Evolutionary conservation across 305 asterid genomes (phyloP).

Genomic region (Fraxinus sp.): DNA sequence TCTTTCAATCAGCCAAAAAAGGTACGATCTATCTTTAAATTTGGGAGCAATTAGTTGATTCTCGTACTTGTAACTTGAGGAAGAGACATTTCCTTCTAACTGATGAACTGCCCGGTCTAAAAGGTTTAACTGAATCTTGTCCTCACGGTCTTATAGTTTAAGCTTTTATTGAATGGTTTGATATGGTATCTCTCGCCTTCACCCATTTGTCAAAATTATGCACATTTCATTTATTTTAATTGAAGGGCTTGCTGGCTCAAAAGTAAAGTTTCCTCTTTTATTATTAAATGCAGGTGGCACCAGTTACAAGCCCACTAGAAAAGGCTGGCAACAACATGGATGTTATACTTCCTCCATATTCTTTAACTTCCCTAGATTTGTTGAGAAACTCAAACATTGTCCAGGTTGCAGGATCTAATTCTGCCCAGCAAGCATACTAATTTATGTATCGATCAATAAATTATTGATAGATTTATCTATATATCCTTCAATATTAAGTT

Average conservation of each 20-base stretch:
- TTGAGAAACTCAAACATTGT: slow-evolving; percentile 29
- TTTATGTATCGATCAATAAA: neutral
- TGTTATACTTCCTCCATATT: slow-evolving; percentile 48
- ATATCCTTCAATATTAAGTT: neutral
- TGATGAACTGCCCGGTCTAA: neutral
- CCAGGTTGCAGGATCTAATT: slow-evolving; percentile 23
- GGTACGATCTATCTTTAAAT: slow-evolving; percentile 31
- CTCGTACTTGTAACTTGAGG: neutral
- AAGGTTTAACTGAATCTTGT: neutral
- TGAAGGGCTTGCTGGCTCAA: neutral
- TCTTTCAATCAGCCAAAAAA: slow-evolving; percentile 60
- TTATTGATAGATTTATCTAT: neutral
- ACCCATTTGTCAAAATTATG: neutral
- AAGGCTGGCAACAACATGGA: slow-evolving; percentile 55
- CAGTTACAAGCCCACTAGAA: slow-evolving; percentile 34
- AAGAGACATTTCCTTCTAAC: neutral
- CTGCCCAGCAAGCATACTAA: slow-evolving; percentile 26
- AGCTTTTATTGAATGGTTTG: neutral
- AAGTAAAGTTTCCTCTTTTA: neutral
- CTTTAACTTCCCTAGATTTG: slow-evolving; percentile 61
- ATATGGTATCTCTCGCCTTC: neutral
- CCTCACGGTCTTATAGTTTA: neutral
- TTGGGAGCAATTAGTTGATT: neutral
- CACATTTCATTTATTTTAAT: neutral
- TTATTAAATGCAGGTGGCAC: slow-evolving; percentile 61